A percentile compares a stretch with the other conserved stretches of the same genome.
These are phyloP conservation scores for Scheffersomyces lignosus DNA, from an alignment of 805 yeast species.

Conservation along the genomic window DNA sequence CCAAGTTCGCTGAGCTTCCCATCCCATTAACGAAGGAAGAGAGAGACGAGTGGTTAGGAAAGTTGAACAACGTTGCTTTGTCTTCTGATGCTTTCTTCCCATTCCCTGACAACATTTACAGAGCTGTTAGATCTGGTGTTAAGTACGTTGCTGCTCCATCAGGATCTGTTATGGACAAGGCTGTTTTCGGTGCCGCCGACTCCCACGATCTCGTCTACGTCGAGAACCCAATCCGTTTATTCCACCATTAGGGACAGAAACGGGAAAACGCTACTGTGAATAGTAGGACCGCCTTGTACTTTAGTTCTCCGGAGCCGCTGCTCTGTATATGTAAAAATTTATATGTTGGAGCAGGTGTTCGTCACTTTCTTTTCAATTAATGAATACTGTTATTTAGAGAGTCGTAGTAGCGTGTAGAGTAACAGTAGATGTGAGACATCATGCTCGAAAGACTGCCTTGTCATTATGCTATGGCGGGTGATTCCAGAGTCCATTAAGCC, in stretches of 20 bases:
- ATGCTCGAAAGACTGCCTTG: too few species aligned
- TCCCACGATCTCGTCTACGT: slow-evolving; percentile 86
- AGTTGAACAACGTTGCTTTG: slow-evolving; percentile 83
- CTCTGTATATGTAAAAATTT: too few species aligned
- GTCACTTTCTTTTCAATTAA: too few species aligned
- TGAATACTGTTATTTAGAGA: too few species aligned
- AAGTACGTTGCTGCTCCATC: slow-evolving; percentile 95
- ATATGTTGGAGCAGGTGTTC: too few species aligned
- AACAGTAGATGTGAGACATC: too few species aligned
- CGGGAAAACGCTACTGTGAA: too few species aligned
- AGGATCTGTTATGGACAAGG: slow-evolving; percentile 97
- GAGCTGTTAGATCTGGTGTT: slow-evolving; percentile 97
- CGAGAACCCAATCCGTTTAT: slow-evolving; percentile 94
- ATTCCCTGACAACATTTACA: slow-evolving; percentile 97
- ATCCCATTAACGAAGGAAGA: slow-evolving; percentile 78
- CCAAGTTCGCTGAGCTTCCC: slow-evolving; percentile 84
- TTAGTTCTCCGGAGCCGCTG: too few species aligned
- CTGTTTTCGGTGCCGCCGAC: slow-evolving; percentile 94
- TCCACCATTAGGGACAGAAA: slow-evolving; percentile 80
- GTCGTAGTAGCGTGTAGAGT: too few species aligned
- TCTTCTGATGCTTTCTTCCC: slow-evolving; percentile 99
- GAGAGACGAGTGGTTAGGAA: slow-evolving; percentile 81
- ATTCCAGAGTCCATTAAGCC: too few species aligned
- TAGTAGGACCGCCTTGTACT: too few species aligned
- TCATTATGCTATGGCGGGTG: too few species aligned